phyloP scores from a whole-genome alignment of 257 asterid species.

The Jasminum sambac region DNA sequence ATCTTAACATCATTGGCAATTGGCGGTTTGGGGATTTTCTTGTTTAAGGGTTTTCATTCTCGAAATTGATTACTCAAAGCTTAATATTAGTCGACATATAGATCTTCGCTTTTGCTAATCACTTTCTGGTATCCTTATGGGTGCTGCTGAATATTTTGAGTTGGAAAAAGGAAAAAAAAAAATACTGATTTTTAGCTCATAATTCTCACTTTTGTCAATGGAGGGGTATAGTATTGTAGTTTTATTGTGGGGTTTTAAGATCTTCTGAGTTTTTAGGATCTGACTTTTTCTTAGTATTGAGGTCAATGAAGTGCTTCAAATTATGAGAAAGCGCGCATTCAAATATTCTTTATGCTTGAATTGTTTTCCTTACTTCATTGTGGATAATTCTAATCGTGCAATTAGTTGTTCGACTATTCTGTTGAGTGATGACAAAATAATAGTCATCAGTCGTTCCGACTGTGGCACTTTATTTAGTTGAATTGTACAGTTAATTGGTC shows the following conservation, averaged over 20 bases:
- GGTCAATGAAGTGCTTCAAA: not conserved
- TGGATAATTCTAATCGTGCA: not conserved
- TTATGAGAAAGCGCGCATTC: not conserved
- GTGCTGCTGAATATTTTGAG: not conserved
- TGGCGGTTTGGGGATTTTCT: conserved; percentile 41
- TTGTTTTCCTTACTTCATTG: not conserved
- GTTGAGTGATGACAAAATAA: no score
- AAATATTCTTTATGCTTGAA: not conserved
- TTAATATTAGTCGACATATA: not conserved
- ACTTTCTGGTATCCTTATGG: not conserved
- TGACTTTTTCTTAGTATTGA: not conserved
- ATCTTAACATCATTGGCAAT: conserved; percentile 28
- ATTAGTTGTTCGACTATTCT: no score
- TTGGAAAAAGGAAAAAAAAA: no score
- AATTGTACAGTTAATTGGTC: no score
- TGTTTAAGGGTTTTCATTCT: conserved; percentile 27
- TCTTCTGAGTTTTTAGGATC: not conserved
- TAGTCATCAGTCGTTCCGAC: no score
- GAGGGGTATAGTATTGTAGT: not conserved
- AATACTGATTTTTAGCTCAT: no score
- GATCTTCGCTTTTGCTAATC: not conserved
- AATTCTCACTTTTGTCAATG: not conserved
- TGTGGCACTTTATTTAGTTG: no score
- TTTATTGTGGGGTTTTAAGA: not conserved
- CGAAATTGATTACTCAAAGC: conserved; percentile 27